Base-by-base conservation (phyloP, 208 protist genomes). In the Acanthamoeba lenticulata region DNA sequence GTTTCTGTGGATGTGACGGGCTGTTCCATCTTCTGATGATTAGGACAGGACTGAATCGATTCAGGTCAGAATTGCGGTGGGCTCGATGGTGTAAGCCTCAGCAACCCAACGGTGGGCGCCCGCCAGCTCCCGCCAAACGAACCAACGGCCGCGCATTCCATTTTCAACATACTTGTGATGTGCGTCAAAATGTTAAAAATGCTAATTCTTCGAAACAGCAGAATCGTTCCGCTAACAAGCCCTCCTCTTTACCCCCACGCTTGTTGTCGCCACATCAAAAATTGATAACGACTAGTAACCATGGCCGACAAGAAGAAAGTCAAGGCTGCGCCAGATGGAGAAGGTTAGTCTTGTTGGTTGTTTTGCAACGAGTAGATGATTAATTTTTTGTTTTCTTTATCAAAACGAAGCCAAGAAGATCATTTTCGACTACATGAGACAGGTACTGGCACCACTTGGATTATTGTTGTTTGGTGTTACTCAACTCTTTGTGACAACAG, bases 291-390 rank as follows among this genome's bases (percentile, higher is more conserved):
- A n/a, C n/a, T n/a, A n/a, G n/a, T n/a, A n/a, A n/a, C n/a, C n/a
- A n/a, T 86, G 77, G 77, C 77, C n/a, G 77, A 86, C 77, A 86
- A 86, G 77, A 86, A 86, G 45, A 86, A 86, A 32, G 77, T 86
- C 7, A 86, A 86, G 44, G 77, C 77, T 1, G 77, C 34, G 0
- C 44, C 77, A 38, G 77, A 86, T 60, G 44, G 44, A 6, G 77
- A 86, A 86, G 77, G 77, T 86, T 45, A 17, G 77, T 27, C 3
- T 32, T 81, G 40, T 45, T 27, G 7, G 24, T 47, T 60, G 44
- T 2, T 38, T 55, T n/a, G n/a, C n/a, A n/a, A n/a, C n/a, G 62
- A 72, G 27, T 7, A 24, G 27, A 55, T 85, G 0, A 57, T 6
- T 27, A 13, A 60, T 60, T 57, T 9, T 38, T 19, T 34, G 21